These are phyloP conservation scores for Mytilinidion resinicola DNA, from an alignment of 495 filamentous ascomycete species.

Conservation along the genomic window DNA sequence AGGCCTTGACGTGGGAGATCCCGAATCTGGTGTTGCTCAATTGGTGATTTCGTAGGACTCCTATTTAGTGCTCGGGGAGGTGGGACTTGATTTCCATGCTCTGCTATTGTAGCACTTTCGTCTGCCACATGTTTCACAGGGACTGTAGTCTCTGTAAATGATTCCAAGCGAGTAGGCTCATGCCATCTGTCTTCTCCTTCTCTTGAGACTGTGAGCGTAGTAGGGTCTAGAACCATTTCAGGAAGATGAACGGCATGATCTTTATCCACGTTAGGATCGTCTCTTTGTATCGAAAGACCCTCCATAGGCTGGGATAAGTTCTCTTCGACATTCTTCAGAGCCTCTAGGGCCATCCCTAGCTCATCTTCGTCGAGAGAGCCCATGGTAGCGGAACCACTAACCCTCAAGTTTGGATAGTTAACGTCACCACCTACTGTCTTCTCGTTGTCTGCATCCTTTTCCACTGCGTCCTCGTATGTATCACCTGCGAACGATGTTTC, in stretches of 20 bases:
- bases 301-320: background rate
- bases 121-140: no score
- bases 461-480: no score
- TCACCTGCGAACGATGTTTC: conserved; percentile 15
- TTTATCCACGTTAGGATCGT: no score
- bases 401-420: background rate
- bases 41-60: background rate
- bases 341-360: background rate
- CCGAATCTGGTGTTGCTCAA: conserved; percentile 12
- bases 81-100: background rate
- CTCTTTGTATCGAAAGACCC: background rate
- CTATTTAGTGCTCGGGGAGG: background rate
- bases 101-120: no score
- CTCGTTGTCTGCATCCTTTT: background rate
- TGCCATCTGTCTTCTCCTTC: no score
- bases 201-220: no score
- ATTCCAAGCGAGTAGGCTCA: no score
- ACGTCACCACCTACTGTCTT: background rate
- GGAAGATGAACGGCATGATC: no score
- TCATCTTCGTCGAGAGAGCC: conserved; percentile 15
- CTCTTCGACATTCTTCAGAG: background rate
- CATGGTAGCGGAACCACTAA: conserved; percentile 9
- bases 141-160: no score
- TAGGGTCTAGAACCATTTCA: no score
- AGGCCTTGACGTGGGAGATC: conserved; percentile 17